Percentiles rank a stretch among this genome's conserved stretches.
These are phyloP conservation scores for Erodium texanum DNA, from an alignment of 441 rosid genomes.

Conservation along the genomic window DNA sequence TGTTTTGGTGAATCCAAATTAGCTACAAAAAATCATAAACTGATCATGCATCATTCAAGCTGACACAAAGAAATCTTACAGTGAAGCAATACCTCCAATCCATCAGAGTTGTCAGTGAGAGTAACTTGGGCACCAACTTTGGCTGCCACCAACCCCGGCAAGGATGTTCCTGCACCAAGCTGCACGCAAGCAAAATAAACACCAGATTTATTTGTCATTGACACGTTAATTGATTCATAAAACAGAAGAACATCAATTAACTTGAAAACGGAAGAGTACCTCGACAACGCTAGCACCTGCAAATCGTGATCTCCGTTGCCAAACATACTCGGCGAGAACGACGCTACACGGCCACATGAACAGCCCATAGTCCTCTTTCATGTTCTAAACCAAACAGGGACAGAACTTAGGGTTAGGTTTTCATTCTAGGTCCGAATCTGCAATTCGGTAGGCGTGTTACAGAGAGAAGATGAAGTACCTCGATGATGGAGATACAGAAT, in stretches of 20 bases:
- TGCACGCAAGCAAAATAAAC: constrained; percentile 13
- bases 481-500: constrained; percentile 50
- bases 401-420: no score
- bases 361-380: constrained; percentile 82
- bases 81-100: constrained; percentile 40
- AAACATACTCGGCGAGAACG: constrained; percentile 12
- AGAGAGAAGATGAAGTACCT: constrained; percentile 30
- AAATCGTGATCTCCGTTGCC: constrained; percentile 69
- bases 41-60: background rate
- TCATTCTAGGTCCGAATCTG: no score
- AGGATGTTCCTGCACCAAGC: no score
- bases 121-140: constrained; percentile 38
- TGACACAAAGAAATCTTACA: no score
- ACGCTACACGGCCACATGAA: constrained; percentile 10
- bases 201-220: constrained; percentile 18
- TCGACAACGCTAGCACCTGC: constrained; percentile 34
- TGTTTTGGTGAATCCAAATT: background rate
- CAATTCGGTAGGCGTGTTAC: no score
- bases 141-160: constrained; percentile 75
- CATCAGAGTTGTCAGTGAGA: constrained; percentile 53
- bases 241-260: background rate
- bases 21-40: no score
- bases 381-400: constrained; percentile 5
- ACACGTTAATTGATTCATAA: background rate
- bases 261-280: constrained; percentile 18